phyloP scores from a whole-genome alignment of 768 basidiomycete genomes.

The Russula lepida region DNA sequence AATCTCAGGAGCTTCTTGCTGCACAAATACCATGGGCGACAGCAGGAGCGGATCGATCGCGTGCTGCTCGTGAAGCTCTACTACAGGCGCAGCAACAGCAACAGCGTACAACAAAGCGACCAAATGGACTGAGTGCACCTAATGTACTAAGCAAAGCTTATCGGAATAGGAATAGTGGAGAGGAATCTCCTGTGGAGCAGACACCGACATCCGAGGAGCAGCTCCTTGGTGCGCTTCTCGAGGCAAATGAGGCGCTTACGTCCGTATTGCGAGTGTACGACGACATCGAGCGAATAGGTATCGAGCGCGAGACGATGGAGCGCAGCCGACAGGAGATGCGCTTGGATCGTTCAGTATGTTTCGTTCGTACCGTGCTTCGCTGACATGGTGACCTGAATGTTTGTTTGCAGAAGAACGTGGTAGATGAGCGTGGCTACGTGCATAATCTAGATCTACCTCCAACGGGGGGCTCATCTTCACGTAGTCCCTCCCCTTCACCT shows the following conservation, averaged over 20 bases:
- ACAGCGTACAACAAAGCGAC: slow-evolving; percentile 9
- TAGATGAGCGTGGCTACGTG: slow-evolving; percentile 30
- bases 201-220: slow-evolving; percentile 70
- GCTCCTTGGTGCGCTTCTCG: slow-evolving; percentile 62
- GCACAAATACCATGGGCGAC: slow-evolving; percentile 90
- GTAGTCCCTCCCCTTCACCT: slow-evolving; percentile 38
- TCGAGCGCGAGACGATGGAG: slow-evolving; percentile 56
- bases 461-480: slow-evolving; percentile 31
- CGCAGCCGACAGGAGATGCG: slow-evolving; percentile 59
- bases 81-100: slow-evolving; percentile 16
- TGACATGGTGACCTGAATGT: neutral
- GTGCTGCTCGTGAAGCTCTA: slow-evolving; percentile 26
- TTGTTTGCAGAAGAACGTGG: slow-evolving; percentile 30
- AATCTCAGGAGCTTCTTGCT: slow-evolving; percentile 76
- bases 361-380: neutral
- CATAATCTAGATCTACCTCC: slow-evolving; percentile 26
- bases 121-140: neutral
- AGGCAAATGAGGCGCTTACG: slow-evolving; percentile 62
- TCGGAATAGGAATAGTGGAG: slow-evolving; percentile 7
- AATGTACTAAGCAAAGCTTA: neutral
- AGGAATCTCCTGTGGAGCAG: slow-evolving; percentile 31
- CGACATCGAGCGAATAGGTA: slow-evolving; percentile 60
- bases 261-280: slow-evolving; percentile 68
- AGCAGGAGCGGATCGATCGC: slow-evolving; percentile 68
- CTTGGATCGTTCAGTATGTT: slow-evolving; percentile 57